Evolutionary conservation across 2,329 filamentous ascomycete species (phyloP), one percentile per base, ranked within the genome.

Genomic region (Lachnellula occidentalis): DNA sequence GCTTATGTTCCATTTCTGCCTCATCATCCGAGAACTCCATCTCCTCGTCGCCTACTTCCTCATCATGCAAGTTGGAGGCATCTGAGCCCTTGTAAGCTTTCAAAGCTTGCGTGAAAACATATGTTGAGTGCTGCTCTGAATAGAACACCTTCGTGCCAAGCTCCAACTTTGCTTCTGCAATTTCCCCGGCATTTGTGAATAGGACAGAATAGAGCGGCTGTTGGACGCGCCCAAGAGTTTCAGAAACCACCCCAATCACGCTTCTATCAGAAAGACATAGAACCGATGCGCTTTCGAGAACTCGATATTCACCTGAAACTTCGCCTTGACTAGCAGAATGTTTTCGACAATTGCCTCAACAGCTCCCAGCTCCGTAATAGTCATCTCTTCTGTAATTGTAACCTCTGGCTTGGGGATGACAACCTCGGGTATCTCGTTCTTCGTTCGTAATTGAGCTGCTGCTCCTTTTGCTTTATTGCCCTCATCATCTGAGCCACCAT

Each of bases 1-100:
- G 76, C 73, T 87, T 95, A 68, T 90, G 83, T 64, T 91, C 89
- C 7, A 87, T 87, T 71, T 99, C 94, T 63, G 89, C 88, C 72
- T 99, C 94, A 65, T 99, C 94, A 63, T 99, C 94, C 0, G 92
- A 96, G 70, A 97, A 97, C 68, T 97, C 94, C 63, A 90, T 81
- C 69, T 97, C 92, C 37, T 95, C 89, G 34, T 88, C 86, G 15
- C 75, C 84, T 7, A 91, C 80, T 73, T 97, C 92, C 70, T 99
- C 94, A 63, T 97, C 94, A 70, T 96, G 88, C 52, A 96, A 79
- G 68, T 97, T 97, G 50, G 90, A 95, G 8, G 94, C 92, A 71
- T 99, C 94, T 9, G 90, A 94, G 56, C 91, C 90, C 73, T 95
- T 97, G 65, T 87, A 69, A 50, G 78, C 80, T 70, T 87, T 88